Percentiles rank a stretch among this genome's conserved stretches.
Evolutionary conservation across 2,329 filamentous ascomycete genomes (phyloP).

Genomic region (Dothidotthia symphoricarpi): DNA sequence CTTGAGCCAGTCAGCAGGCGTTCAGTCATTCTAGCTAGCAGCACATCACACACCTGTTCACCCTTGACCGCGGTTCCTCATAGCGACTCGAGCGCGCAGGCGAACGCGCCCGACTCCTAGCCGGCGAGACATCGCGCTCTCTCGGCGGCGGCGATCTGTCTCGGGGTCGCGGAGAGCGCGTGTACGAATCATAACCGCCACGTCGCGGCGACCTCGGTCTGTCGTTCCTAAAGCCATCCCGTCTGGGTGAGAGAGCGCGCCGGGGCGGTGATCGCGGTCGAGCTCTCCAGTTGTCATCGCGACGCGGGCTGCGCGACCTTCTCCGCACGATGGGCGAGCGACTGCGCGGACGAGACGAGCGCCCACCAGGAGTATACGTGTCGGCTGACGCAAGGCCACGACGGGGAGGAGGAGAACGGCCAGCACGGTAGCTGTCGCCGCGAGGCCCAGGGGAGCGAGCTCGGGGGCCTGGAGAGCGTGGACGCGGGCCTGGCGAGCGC

Average conservation of each 20-base stretch:
- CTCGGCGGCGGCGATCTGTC: constrained; percentile 47
- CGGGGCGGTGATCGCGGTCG: constrained; percentile 52
- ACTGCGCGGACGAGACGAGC: constrained; percentile 38
- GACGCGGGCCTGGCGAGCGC: constrained; percentile 35
- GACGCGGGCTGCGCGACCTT: constrained; percentile 43
- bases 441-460: constrained; percentile 25
- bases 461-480: constrained; percentile 29
- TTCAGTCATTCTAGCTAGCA: neutral
- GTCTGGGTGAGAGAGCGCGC: constrained; percentile 41
- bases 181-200: constrained; percentile 41
- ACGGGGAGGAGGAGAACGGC: constrained; percentile 38
- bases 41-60: constrained; percentile 29
- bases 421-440: constrained; percentile 40
- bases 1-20: constrained; percentile 19
- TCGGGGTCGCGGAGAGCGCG: constrained; percentile 43
- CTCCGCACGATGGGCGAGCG: constrained; percentile 42
- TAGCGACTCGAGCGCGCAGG: constrained; percentile 44
- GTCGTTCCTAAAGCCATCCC: constrained; percentile 41
- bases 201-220: constrained; percentile 43
- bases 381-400: constrained; percentile 40
- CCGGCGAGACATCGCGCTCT: constrained; percentile 49
- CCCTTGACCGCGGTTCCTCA: constrained; percentile 47
- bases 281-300: constrained; percentile 46
- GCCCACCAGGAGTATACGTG: constrained; percentile 42
- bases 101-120: constrained; percentile 47